Percentiles rank a stretch among this genome's conserved stretches.
Evolutionary conservation across 768 basidiomycete species (phyloP).

Genomic region (Rhodosporidiobolus odoratus): DNA sequence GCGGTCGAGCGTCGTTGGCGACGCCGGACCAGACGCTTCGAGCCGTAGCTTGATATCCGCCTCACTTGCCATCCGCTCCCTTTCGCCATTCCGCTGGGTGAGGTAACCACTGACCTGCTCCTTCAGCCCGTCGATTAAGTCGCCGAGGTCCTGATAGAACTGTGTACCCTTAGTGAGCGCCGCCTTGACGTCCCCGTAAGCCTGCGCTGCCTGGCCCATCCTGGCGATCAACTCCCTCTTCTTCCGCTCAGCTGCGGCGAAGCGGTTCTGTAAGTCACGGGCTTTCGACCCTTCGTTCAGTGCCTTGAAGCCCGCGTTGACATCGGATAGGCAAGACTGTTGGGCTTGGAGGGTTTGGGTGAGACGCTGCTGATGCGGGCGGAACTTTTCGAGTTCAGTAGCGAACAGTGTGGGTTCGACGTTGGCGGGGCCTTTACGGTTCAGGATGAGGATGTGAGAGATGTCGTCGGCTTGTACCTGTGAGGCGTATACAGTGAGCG

Average conservation of each 20-base stretch:
- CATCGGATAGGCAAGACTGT: conserved; percentile 65
- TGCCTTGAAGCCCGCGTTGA: conserved; percentile 65
- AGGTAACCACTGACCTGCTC: conserved; percentile 62
- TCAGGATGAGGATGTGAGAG: conserved; percentile 84
- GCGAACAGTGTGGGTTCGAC: conserved; percentile 86
- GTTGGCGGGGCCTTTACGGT: conserved; percentile 66
- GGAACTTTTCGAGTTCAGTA: conserved; percentile 90
- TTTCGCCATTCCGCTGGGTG: conserved; percentile 60
- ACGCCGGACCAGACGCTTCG: conserved; percentile 42
- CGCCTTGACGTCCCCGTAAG: conserved; percentile 78
- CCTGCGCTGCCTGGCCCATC: conserved; percentile 70
- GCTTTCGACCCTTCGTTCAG: conserved; percentile 69
- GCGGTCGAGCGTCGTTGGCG: not conserved
- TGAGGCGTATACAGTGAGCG: not conserved
- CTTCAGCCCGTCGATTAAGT: conserved; percentile 58
- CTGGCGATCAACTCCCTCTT: conserved; percentile 68
- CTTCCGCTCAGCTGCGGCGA: conserved; percentile 73
- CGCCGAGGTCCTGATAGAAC: conserved; percentile 76
- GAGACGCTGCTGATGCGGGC: conserved; percentile 79
- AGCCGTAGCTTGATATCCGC: conserved; percentile 68
- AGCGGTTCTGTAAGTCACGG: conserved; percentile 68
- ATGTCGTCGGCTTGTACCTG: conserved; percentile 95
- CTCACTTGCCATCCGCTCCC: conserved; percentile 62
- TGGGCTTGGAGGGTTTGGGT: conserved; percentile 73
- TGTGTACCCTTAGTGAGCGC: conserved; percentile 74